Percentiles rank a stretch among this genome's conserved stretches.
Evolutionary conservation across 1,139 yeast species (phyloP).

Genomic region (Debaryomyces coudertii): DNA sequence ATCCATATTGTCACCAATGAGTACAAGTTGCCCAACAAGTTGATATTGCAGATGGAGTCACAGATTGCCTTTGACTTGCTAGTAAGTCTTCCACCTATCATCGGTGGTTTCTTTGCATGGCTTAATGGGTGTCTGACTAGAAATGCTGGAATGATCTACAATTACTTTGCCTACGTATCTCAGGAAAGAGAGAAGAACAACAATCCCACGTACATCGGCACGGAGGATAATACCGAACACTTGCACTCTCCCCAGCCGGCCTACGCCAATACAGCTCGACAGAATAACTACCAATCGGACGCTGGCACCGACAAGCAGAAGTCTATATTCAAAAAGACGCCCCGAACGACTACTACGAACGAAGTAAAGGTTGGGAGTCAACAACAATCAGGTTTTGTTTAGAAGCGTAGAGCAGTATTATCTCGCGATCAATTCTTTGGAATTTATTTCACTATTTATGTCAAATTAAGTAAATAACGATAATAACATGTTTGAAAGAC

Average conservation of each 20-base stretch:
- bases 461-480: background rate
- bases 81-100: conserved; percentile 74
- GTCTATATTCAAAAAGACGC: conserved; percentile 1
- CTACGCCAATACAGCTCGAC: background rate
- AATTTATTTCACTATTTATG: conserved; percentile 1
- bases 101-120: conserved; percentile 81
- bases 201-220: conserved; percentile 26
- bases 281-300: background rate
- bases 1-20: conserved; percentile 58
- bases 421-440: background rate
- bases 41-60: conserved; percentile 70
- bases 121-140: conserved; percentile 85
- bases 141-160: conserved; percentile 77
- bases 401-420: conserved; percentile 2
- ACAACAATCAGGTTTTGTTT: conserved; percentile 37
- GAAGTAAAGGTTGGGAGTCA: conserved; percentile 20
- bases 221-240: conserved; percentile 18
- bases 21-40: conserved; percentile 58
- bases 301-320: background rate
- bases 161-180: conserved; percentile 43
- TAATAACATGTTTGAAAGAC: conserved; percentile 40
- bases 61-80: conserved; percentile 74
- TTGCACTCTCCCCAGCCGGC: conserved; percentile 8
- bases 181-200: conserved; percentile 31
- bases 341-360: background rate